Evolutionary conservation across 129 eudicot genomes (phyloP), one percentile per base, ranked within the genome.

Genomic region (Chrysanthemum seticuspe): DNA sequence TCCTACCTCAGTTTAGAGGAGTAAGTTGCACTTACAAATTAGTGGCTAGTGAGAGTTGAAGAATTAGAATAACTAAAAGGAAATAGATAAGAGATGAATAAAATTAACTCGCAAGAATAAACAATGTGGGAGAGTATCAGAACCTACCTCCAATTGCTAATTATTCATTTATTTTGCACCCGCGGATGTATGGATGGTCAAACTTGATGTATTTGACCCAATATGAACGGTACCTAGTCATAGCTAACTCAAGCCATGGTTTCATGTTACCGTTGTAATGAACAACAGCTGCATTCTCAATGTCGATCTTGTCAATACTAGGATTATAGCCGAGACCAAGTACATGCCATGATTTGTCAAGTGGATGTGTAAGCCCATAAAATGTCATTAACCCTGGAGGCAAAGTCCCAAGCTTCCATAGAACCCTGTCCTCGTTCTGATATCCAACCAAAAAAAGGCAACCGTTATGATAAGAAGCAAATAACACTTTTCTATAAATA

Each of bases 341-440:
- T 68, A 94, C 97, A 71, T 94, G 98, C 98, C 98, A 94, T 13
- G 93, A 87, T 83, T 90, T 90, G 8, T 90, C 87, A 12, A 94
- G 92, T 48, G 98, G 97, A 73, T 94, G 89, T 8, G 96, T 94
- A 45, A 90, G 86, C 79, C 92, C 81, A 31, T 94, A 94, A 69
- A 94, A 94, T n/a, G 98, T 94, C 74, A 94, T 90, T 45, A 94
- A 74, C 13, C 98, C 98, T 9, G 98, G 97, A 52, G 98, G 98
- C 45, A 94, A 75, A 14, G 98, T 94, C 60, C 97, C 97, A 57
- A 94, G 97, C 78, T 94, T 90, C 98, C 98, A 90, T 6, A 94
- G 85, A 65, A 81, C 88, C 67, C 98, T 80, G 56, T 94, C 96
- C 76, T 86, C 97, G 71, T 94, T 94, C 98, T 93, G 73, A 52